A percentile compares a stretch with the other conserved stretches of the same genome.
Evolutionary conservation across 371 early-diverging fungal genomes (phyloP).

Genomic region (Apophysomyces ossiformis): DNA sequence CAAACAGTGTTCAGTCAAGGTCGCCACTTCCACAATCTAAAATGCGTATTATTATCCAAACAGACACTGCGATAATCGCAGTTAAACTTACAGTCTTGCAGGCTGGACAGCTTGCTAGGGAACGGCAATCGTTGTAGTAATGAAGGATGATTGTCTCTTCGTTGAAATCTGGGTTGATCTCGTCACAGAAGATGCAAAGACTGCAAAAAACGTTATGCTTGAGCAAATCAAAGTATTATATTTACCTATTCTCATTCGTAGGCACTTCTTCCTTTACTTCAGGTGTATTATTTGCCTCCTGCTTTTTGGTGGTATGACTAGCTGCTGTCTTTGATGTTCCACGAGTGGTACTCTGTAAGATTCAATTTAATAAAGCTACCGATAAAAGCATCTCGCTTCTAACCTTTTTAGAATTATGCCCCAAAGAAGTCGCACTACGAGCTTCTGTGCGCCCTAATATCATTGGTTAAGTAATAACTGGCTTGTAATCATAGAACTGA

Average conservation of each 20-base stretch:
- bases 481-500: not conserved
- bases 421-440: slow-evolving; percentile 1
- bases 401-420: not conserved
- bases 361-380: not conserved
- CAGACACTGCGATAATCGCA: not conserved
- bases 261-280: not conserved
- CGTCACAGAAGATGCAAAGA: slow-evolving; percentile 81
- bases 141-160: slow-evolving; percentile 77
- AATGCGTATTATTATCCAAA: slow-evolving; percentile 6
- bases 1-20: slow-evolving; percentile 62
- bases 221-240: not conserved
- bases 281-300: not conserved
- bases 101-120: slow-evolving; percentile 69
- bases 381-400: not conserved
- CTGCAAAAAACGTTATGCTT: slow-evolving; percentile 8
- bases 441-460: not conserved
- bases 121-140: slow-evolving; percentile 79
- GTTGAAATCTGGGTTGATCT: slow-evolving; percentile 66
- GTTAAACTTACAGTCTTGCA: slow-evolving; percentile 67
- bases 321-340: slow-evolving; percentile 5
- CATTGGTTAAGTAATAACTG: not conserved
- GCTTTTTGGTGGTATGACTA: slow-evolving; percentile 8
- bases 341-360: slow-evolving; percentile 1
- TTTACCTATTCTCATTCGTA: not conserved
- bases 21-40: slow-evolving; percentile 78